phyloP scores from a whole-genome alignment of 108 stramenopile species.

The Seminavis robusta region DNA sequence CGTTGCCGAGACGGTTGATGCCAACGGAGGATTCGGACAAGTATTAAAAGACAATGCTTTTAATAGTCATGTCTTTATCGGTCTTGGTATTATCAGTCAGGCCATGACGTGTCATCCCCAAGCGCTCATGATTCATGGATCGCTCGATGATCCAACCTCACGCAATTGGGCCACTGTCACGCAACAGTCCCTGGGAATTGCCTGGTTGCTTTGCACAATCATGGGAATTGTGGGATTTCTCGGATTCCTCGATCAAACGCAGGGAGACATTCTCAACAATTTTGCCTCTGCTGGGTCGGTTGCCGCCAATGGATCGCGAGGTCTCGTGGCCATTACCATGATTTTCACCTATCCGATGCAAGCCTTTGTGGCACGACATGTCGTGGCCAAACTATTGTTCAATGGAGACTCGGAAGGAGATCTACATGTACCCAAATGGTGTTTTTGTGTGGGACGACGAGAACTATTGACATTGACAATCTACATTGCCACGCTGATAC shows the following conservation, averaged over 20 bases:
- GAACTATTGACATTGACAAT: constrained; percentile 48
- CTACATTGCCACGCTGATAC: constrained; percentile 60
- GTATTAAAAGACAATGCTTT: constrained; percentile 52
- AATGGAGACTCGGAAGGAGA: constrained; percentile 78
- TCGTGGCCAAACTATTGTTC: constrained; percentile 61
- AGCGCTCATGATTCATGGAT: constrained; percentile 70
- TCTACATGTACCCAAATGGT: constrained; percentile 24
- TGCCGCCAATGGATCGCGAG: constrained; percentile 53
- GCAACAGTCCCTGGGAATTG: constrained; percentile 35
- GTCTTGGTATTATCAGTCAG: constrained; percentile 74
- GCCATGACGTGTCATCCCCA: constrained; percentile 87
- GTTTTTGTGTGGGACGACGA: constrained; percentile 45
- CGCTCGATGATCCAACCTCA: constrained; percentile 49
- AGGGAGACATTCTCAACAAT: constrained; percentile 80
- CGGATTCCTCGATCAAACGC: constrained; percentile 65
- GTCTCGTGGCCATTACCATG: constrained; percentile 79
- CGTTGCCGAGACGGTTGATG: constrained; percentile 36
- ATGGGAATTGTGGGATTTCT: constrained; percentile 71
- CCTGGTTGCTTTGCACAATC: constrained; percentile 43
- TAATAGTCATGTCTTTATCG: constrained; percentile 58
- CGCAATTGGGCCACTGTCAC: constrained; percentile 65
- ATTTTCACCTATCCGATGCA: constrained; percentile 74
- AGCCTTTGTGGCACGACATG: constrained; percentile 81
- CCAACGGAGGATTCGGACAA: constrained; percentile 60
- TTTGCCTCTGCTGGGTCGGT: constrained; percentile 52